A percentile compares a stretch with the other conserved stretches of the same genome.
These are phyloP conservation scores for Lactarius sanguifluus DNA, from an alignment of 768 basidiomycete genomes.

Conservation along the genomic window DNA sequence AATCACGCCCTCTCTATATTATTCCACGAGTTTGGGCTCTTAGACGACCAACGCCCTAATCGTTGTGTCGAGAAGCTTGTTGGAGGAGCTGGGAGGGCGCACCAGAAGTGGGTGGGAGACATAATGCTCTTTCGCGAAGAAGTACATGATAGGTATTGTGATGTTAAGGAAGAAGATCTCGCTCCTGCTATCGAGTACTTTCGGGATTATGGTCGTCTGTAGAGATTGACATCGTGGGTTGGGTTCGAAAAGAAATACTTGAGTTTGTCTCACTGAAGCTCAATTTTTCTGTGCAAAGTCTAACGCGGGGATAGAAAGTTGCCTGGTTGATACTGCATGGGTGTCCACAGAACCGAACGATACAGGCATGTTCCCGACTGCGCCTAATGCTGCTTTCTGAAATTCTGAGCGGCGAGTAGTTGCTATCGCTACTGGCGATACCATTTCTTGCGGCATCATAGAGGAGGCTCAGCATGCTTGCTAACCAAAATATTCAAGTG, in stretches of 20 bases:
- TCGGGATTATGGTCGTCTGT: constrained; percentile 26
- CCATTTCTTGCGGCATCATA: no score
- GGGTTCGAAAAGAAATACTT: neutral
- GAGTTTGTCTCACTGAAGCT: neutral
- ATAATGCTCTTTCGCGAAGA: constrained; percentile 27
- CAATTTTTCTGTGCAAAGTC: neutral
- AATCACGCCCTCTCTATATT: constrained; percentile 17
- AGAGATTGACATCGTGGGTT: neutral
- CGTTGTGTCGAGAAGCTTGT: constrained; percentile 24
- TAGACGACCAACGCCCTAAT: constrained; percentile 22
- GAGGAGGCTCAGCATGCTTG: no score
- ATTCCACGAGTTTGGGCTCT: constrained; percentile 25
- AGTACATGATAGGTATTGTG: constrained; percentile 22
- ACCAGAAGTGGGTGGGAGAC: constrained; percentile 24
- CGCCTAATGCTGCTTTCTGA: no score
- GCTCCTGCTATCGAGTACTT: constrained; percentile 24
- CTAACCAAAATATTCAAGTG: no score
- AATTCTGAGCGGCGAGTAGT: no score
- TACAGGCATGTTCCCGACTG: no score
- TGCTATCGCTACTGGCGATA: no score
- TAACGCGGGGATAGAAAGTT: neutral
- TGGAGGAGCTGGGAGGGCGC: constrained; percentile 10
- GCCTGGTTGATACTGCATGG: no score
- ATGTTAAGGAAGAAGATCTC: constrained; percentile 22
- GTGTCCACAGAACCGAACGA: no score